A percentile compares a stretch with the other conserved stretches of the same genome.
Conservation (phyloP, 1,284 basidiomycete genomes). For the Ceratobasidium sp. region DNA sequence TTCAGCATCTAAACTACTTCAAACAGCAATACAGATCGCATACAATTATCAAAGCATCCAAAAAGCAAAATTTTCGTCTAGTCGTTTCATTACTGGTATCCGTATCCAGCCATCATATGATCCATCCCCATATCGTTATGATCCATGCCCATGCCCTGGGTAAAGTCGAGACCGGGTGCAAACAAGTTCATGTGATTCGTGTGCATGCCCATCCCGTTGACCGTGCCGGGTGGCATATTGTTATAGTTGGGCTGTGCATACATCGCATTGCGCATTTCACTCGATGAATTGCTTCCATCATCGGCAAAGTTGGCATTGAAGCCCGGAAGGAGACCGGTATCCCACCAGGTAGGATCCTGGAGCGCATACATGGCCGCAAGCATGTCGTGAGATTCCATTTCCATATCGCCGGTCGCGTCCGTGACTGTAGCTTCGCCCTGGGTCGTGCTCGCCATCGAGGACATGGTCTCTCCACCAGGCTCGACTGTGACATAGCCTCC, state of each 20-base stretch:
- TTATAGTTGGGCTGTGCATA: background rate
- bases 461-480: conserved; percentile 40
- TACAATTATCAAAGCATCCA: background rate
- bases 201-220: background rate
- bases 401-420: conserved; percentile 34
- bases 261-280: conserved; percentile 4
- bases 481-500: conserved; percentile 45
- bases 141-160: conserved; percentile 18
- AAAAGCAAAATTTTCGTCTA: too few relatives aligned
- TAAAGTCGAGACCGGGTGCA: conserved; percentile 20
- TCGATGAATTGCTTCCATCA: conserved; percentile 27
- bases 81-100: conserved; percentile 29
- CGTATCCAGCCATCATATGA: conserved; percentile 33
- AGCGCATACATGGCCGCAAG: conserved; percentile 74
- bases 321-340: conserved; percentile 83
- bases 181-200: conserved; percentile 19
- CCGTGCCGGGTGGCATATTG: background rate
- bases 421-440: conserved; percentile 36
- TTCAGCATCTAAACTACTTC: too few relatives aligned
- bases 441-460: conserved; percentile 48
- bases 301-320: conserved; percentile 45
- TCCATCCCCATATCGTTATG: conserved; percentile 9
- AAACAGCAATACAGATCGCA: background rate
- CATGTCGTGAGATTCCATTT: conserved; percentile 54
- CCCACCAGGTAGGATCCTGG: conserved; percentile 73